Conservation (phyloP, 2,329 filamentous ascomycete species). For the Rutstroemia sydowiana region DNA sequence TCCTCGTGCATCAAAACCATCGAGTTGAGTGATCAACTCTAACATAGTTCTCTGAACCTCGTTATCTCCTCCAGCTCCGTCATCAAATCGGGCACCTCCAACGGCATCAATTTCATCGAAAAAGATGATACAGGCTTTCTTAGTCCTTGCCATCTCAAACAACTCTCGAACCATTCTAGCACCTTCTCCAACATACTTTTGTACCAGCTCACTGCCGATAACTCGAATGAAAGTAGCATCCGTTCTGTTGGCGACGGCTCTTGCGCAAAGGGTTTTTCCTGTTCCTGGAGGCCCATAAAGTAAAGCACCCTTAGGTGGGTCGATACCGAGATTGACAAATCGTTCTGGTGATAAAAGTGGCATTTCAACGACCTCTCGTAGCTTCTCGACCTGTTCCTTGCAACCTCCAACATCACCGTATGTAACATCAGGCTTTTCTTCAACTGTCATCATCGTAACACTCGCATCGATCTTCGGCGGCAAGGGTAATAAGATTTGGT, state of each 20-base stretch:
- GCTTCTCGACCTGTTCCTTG: conserved; percentile 99
- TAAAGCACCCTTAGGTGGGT: conserved; percentile 93
- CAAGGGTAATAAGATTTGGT: conserved; percentile 93
- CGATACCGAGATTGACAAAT: conserved; percentile 97
- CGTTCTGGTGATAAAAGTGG: conserved; percentile 91
- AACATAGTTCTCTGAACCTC: conserved; percentile 98
- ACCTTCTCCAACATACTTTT: conserved; percentile 98
- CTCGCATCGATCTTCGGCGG: conserved; percentile 98
- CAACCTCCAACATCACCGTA: conserved; percentile 98
- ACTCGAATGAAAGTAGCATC: conserved; percentile 98
- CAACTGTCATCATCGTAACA: conserved; percentile 99
- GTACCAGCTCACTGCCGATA: conserved; percentile 94
- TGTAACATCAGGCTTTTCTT: conserved; percentile 98
- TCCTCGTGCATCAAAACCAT: conserved; percentile 91
- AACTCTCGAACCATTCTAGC: conserved; percentile 97
- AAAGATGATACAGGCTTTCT: conserved; percentile 99
- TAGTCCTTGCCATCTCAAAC: conserved; percentile 98
- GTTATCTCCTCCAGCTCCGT: conserved; percentile 93
- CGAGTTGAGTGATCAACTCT: conserved; percentile 92
- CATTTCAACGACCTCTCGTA: conserved; percentile 98
- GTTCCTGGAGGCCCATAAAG: conserved; percentile 96
- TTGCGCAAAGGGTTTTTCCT: conserved; percentile 96
- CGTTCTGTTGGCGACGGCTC: conserved; percentile 95
- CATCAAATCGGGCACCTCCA: conserved; percentile 91
- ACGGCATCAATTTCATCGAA: conserved; percentile 98